Evolutionary conservation across 768 basidiomycete genomes (phyloP).

Genomic region (Tulasnella sp.): DNA sequence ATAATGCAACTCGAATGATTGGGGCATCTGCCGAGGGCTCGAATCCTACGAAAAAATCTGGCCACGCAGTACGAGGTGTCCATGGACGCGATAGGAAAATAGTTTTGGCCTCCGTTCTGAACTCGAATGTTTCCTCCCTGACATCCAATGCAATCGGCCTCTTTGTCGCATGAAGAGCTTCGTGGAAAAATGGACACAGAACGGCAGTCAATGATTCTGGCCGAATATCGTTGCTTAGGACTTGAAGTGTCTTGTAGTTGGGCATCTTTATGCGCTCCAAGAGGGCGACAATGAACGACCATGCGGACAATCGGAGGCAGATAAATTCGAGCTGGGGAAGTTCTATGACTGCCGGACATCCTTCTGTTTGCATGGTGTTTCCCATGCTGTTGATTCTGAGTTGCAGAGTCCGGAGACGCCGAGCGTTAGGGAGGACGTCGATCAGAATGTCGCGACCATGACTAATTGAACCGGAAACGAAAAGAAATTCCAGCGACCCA

Average conservation of each 20-base stretch:
- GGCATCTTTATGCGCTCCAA: neutral
- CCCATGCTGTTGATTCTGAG: neutral
- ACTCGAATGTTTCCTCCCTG: neutral
- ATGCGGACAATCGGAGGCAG: neutral
- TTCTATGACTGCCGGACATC: neutral
- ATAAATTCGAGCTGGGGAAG: neutral
- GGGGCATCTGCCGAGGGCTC: neutral
- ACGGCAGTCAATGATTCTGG: neutral
- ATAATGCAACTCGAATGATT: neutral
- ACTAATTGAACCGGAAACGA: neutral
- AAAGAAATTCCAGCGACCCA: neutral
- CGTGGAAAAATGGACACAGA: neutral
- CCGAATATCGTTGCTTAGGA: neutral
- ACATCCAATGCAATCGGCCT: neutral
- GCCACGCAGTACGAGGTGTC: neutral
- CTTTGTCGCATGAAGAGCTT: neutral
- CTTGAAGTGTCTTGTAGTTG: neutral
- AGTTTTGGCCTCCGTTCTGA: constrained; percentile 3
- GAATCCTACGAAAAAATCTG: neutral
- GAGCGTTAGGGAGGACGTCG: neutral
- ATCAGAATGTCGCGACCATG: neutral
- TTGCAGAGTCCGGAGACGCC: neutral
- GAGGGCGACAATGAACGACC: neutral
- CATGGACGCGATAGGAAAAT: neutral
- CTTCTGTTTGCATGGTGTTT: neutral